Conservation (phyloP, 225 moss, liverwort and hornwort genomes). For the Lunularia cruciata region DNA sequence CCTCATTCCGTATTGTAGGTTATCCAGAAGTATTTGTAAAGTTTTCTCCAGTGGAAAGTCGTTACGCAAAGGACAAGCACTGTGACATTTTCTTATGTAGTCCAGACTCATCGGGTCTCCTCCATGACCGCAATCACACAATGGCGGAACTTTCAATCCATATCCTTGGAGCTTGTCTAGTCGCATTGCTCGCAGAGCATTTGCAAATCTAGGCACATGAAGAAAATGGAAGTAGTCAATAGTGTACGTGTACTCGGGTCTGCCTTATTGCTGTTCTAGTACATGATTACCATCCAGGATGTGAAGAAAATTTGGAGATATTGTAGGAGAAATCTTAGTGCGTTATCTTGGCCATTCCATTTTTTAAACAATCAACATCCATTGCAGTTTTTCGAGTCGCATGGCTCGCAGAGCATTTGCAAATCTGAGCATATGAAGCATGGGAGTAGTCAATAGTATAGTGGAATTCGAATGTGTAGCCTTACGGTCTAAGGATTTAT, state of each 20-base stretch:
- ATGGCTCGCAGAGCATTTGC: constrained; percentile 36
- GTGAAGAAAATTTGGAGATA: too few relatives aligned
- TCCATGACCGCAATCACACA: constrained; percentile 41
- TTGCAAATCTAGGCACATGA: constrained; percentile 32
- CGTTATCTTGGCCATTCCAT: too few relatives aligned
- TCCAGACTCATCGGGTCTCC: constrained; percentile 31
- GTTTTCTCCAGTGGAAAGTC: constrained; percentile 34
- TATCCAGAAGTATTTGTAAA: constrained; percentile 37
- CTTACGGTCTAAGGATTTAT: too few relatives aligned
- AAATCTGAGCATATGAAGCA: constrained; percentile 32
- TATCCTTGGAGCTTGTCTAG: constrained; percentile 31
- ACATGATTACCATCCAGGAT: too few relatives aligned
- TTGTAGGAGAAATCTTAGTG: too few relatives aligned
- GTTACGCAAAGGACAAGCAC: constrained; percentile 30
- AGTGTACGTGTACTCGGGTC: too few relatives aligned
- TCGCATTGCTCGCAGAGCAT: constrained; percentile 36
- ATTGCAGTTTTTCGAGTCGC: constrained; percentile 35
- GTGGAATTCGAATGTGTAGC: too few relatives aligned
- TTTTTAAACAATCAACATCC: constrained; percentile 14
- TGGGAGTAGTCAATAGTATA: too few relatives aligned
- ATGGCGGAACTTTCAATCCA: constrained; percentile 31
- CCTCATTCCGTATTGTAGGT: background rate
- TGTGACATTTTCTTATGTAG: constrained; percentile 31
- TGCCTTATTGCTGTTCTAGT: too few relatives aligned
- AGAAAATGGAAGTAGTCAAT: too few relatives aligned